These are phyloP conservation scores for Centella asiatica DNA, from an alignment of 129 eudicot genomes.

Conservation along the genomic window DNA sequence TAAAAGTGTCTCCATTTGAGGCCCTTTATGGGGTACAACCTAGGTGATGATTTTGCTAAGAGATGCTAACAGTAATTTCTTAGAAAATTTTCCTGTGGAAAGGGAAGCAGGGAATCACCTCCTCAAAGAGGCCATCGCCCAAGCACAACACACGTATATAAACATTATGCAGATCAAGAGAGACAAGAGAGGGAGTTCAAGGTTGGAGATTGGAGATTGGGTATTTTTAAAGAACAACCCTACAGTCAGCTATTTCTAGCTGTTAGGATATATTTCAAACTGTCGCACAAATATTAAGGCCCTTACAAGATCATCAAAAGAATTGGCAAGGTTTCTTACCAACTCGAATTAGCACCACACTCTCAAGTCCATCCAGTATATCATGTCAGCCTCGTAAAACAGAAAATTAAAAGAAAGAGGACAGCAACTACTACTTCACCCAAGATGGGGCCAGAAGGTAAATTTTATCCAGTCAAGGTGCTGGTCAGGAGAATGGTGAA, in stretches of 20 bases:
- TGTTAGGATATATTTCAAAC: background rate
- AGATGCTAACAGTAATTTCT: accelerated
- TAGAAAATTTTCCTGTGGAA: background rate
- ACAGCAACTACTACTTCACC: background rate
- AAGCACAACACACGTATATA: background rate
- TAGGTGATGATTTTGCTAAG: too few relatives aligned
- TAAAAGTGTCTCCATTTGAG: background rate
- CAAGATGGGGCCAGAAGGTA: background rate
- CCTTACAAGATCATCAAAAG: background rate
- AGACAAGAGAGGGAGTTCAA: accelerated
- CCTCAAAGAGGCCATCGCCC: background rate
- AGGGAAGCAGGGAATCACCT: background rate
- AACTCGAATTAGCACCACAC: background rate
- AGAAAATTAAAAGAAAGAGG: background rate
- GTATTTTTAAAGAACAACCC: background rate
- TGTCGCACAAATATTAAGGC: background rate
- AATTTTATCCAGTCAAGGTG: background rate
- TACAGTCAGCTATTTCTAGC: background rate
- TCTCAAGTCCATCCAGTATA: background rate
- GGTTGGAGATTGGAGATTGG: background rate
- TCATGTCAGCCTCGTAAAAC: background rate
- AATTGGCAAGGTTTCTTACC: background rate
- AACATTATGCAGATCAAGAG: background rate
- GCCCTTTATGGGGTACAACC: background rate
- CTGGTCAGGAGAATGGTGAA: accelerated